phyloP scores from a whole-genome alignment of 768 basidiomycete genomes.

The Boletus rubroflammeus region DNA sequence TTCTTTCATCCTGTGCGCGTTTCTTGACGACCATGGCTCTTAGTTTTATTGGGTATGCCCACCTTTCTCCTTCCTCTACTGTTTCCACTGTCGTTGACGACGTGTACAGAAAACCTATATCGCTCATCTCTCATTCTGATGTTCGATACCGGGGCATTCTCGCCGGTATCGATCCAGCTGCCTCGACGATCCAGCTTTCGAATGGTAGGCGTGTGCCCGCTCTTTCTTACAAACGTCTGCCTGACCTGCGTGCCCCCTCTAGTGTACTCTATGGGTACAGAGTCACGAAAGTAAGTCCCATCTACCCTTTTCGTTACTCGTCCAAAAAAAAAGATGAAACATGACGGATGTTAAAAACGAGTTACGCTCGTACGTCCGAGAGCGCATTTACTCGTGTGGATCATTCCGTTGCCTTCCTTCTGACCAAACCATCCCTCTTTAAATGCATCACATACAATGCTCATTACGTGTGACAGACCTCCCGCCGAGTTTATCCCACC shows the following conservation, averaged over 20 bases:
- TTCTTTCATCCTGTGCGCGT: constrained; percentile 14
- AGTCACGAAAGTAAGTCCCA: constrained; percentile 64
- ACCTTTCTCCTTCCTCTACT: not conserved
- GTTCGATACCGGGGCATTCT: constrained; percentile 87
- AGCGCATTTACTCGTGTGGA: constrained; percentile 52
- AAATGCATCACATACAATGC: constrained; percentile 6
- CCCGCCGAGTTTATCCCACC: constrained; percentile 79
- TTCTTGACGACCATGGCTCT: constrained; percentile 51
- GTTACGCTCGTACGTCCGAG: constrained; percentile 36
- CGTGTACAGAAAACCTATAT: constrained; percentile 72
- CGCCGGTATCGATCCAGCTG: constrained; percentile 80
- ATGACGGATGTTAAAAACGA: constrained; percentile 42
- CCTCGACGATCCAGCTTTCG: constrained; percentile 83
- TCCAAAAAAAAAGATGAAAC: constrained; percentile 32
- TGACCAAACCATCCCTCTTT: constrained; percentile 29
- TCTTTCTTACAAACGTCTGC: not conserved
- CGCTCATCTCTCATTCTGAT: constrained; percentile 87
- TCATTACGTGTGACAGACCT: constrained; percentile 46
- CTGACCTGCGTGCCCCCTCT: not conserved
- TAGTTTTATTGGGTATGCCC: constrained; percentile 68
- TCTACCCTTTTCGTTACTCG: not conserved
- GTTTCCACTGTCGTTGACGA: constrained; percentile 9
- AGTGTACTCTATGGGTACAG: constrained; percentile 89
- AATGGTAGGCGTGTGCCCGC: constrained; percentile 52
- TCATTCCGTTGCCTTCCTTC: constrained; percentile 65